phyloP scores from a whole-genome alignment of 345 rosid genomes.

The Pistacia integerrima region DNA sequence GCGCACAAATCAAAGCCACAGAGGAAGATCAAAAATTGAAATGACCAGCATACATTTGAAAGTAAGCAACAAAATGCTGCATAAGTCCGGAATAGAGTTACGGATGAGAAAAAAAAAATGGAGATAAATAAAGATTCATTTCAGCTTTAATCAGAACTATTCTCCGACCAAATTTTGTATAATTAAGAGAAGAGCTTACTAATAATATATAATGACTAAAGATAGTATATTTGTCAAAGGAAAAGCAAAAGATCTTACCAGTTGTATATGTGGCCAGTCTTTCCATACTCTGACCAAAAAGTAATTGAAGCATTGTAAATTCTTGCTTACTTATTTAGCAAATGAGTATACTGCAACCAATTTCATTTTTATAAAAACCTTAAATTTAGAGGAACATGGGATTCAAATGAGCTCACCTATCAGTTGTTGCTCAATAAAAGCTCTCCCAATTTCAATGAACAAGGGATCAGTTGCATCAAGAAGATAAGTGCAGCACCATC shows the following conservation, averaged over 20 bases:
- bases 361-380: slow-evolving; percentile 1
- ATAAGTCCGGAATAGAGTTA: no score
- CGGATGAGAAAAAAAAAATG: no score
- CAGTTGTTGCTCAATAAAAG: slow-evolving; percentile 59
- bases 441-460: slow-evolving; percentile 66
- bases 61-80: no score
- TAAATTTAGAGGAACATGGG: background rate
- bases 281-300: slow-evolving; percentile 62
- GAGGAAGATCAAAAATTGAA: no score
- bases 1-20: background rate
- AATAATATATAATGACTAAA: background rate
- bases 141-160: background rate
- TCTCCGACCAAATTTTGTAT: background rate
- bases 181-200: slow-evolving; percentile 3
- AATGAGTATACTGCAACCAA: slow-evolving; percentile 4
- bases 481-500: slow-evolving; percentile 78
- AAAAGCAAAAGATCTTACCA: slow-evolving; percentile 45
- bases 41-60: no score
- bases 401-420: slow-evolving; percentile 36
- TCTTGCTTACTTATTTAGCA: slow-evolving; percentile 17
- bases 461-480: slow-evolving; percentile 80
- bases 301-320: slow-evolving; percentile 8
- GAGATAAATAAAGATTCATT: background rate
- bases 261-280: slow-evolving; percentile 65
- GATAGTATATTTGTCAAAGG: background rate